These are phyloP conservation scores for Chloromonas sp. DNA, from an alignment of 163 green algal species.

Conservation along the genomic window DNA sequence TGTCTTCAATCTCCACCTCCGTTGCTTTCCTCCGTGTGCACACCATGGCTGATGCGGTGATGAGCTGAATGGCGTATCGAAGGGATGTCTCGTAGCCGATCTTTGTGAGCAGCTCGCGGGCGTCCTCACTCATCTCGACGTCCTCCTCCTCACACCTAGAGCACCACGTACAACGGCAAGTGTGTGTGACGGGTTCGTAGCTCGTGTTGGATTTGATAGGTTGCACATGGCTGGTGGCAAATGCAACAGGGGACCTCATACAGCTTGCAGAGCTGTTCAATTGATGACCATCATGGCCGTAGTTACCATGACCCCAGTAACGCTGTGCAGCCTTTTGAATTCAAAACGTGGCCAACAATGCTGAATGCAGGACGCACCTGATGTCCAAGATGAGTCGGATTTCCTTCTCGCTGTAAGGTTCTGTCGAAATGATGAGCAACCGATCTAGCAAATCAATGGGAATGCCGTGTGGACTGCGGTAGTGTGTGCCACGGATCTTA, in stretches of 20 bases:
- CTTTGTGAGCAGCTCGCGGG: slow-evolving; percentile 90
- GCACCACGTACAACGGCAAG: no score
- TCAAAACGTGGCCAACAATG: no score
- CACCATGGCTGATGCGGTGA: slow-evolving; percentile 83
- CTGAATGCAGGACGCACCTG: slow-evolving; percentile 32
- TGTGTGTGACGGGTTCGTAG: no score
- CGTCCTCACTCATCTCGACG: slow-evolving; percentile 91
- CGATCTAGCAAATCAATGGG: slow-evolving; percentile 97
- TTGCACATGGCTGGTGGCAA: no score
- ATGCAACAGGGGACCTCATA: no score
- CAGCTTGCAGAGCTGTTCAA: no score
- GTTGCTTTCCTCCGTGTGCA: slow-evolving; percentile 76
- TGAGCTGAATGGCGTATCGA: slow-evolving; percentile 95
- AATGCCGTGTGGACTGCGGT: slow-evolving; percentile 91
- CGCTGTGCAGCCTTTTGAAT: no score
- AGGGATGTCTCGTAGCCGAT: slow-evolving; percentile 76
- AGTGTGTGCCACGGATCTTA: slow-evolving; percentile 90
- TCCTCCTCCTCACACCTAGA: slow-evolving; percentile 93
- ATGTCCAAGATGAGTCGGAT: slow-evolving; percentile 94
- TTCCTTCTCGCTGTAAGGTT: slow-evolving; percentile 88
- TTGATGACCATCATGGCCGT: no score
- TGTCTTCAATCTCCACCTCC: slow-evolving; percentile 90
- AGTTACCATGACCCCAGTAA: no score
- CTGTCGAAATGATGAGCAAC: slow-evolving; percentile 81
- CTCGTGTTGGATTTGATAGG: no score